Percentiles rank a stretch among this genome's conserved stretches.
Conservation (phyloP, 179 eudicot genomes). For the Vitellaria paradoxa region DNA sequence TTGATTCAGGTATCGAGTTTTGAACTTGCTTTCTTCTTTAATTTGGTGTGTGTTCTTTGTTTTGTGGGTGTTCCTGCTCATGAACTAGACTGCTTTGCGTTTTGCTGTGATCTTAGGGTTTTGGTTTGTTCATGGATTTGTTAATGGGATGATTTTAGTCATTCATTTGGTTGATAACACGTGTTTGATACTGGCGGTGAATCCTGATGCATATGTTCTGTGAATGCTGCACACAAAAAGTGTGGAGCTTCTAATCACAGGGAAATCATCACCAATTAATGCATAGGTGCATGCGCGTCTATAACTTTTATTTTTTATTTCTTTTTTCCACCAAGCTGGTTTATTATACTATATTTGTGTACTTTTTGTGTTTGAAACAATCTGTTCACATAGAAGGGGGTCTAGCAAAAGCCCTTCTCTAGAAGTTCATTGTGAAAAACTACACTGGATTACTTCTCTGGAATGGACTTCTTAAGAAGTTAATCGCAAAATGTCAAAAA, state of each 20-base stretch:
- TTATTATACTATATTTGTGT: too few species aligned
- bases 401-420: too few species aligned
- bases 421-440: too few species aligned
- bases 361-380: too few species aligned
- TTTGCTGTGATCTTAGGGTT: slow-evolving; percentile 4
- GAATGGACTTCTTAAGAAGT: too few species aligned
- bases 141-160: neutral
- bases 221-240: neutral
- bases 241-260: neutral
- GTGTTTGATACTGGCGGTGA: neutral
- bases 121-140: neutral
- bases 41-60: neutral
- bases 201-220: neutral
- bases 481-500: too few species aligned
- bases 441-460: too few species aligned
- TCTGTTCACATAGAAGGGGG: too few species aligned
- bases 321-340: neutral
- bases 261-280: neutral
- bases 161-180: neutral
- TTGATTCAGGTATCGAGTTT: slow-evolving; percentile 8
- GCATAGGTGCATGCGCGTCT: neutral
- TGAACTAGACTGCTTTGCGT: neutral
- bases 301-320: neutral
- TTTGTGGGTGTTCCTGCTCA: neutral
- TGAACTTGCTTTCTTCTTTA: slow-evolving; percentile 9